Percentiles rank a stretch among this genome's conserved stretches.
phyloP scores from a whole-genome alignment of 306 rosid genomes.

The Glycine soja region DNA sequence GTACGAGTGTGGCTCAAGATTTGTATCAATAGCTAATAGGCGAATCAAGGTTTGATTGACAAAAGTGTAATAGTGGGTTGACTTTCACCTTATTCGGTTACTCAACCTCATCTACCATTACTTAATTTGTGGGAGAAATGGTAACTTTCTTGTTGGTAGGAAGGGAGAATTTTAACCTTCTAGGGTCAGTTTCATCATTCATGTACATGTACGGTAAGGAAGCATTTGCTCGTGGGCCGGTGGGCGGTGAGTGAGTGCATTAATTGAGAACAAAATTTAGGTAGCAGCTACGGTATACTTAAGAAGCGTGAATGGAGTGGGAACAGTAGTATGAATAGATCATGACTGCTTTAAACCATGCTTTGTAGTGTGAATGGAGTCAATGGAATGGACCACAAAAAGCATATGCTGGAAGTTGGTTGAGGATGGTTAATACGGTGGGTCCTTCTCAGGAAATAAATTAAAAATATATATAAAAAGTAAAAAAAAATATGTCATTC shows the following conservation, averaged over 20 bases:
- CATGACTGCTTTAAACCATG: too few relatives aligned
- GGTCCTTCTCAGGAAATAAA: conserved; percentile 48
- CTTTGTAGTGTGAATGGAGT: neutral
- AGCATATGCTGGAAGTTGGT: conserved; percentile 50
- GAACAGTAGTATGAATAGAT: too few relatives aligned
- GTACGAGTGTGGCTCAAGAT: neutral
- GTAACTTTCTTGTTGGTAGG: neutral
- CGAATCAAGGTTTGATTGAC: too few relatives aligned
- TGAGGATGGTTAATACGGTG: conserved; percentile 53
- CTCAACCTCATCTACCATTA: neutral
- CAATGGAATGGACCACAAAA: conserved; percentile 43
- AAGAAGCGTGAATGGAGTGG: neutral
- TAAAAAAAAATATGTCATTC: neutral
- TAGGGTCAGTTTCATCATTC: conserved; percentile 37
- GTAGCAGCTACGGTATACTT: conserved; percentile 24
- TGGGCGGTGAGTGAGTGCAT: conserved; percentile 37
- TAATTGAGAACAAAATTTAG: conserved; percentile 40
- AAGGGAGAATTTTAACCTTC: conserved; percentile 8
- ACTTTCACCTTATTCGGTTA: too few relatives aligned
- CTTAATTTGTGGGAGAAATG: neutral
- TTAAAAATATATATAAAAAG: neutral
- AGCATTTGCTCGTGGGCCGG: neutral
- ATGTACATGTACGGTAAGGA: neutral
- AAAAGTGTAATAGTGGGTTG: too few relatives aligned
- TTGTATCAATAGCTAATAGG: neutral